Evolutionary conservation across 306 rosid genomes (phyloP), one percentile per base, ranked within the genome.

Genomic region (Vigna radiata): DNA sequence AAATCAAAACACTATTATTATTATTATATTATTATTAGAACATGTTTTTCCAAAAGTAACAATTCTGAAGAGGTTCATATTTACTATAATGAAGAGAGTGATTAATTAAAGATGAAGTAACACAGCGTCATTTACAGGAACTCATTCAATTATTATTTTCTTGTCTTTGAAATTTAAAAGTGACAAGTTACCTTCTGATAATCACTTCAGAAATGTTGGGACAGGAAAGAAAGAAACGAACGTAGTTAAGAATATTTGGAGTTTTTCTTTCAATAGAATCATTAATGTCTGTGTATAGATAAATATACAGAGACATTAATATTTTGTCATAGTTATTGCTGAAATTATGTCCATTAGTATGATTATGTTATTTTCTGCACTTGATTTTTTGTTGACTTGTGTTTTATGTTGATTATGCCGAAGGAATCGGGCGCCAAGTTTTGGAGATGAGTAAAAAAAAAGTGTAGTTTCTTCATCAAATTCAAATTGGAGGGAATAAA

Each of bases 321-420:
- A 29, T n/a, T 16, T 3, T 8, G 29, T 59, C 16, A 19, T 37
- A 23, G 13, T 33, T 49, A 37, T 50, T 49, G 17, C 65, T 64
- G 37, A 75, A 63, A 49, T 64, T 55, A 29, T 25, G 73, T 12
- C 25, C 37, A 17, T 54, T 6, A 9, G n/a, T 44, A 80, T 72
- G 82, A 72, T 82, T 21, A 53, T 44, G 76, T 50, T 73, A 68
- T 68, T 37, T 49, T 63, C 44, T 13, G 48, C 70, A 78, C 68
- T 73, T 73, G 83, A 83, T 80, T 23, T 65, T 37, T 23, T 5
- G 68, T 49, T 79, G 84, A 86, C 87, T 73, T 69, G n/a, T 27
- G 46, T 46, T 27, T 62, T 39, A 29, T 56, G 64, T 72, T 25
- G 74, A 54, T 58, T 76, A 37, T 66, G 49, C 25, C 54, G 18